phyloP scores from a whole-genome alignment of 768 basidiomycete species.

The Lactarius hatsudake region DNA sequence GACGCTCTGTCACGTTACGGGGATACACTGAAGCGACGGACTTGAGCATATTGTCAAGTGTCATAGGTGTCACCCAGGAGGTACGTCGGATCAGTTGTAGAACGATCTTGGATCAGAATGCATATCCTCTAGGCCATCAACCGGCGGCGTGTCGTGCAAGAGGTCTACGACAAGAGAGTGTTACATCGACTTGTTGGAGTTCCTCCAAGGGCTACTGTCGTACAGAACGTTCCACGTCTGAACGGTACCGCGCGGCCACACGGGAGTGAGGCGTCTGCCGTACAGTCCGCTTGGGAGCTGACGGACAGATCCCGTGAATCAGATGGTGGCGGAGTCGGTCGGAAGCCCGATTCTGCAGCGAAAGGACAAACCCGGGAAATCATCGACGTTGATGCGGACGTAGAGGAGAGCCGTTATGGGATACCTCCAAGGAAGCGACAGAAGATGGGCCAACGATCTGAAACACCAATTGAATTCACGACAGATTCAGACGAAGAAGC shows the following conservation, averaged over 20 bases:
- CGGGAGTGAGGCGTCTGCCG: conserved; percentile 29
- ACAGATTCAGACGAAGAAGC: conserved; percentile 52
- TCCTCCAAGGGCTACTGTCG: conserved; percentile 24
- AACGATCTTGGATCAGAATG: conserved; percentile 2
- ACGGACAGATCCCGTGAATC: conserved; percentile 37
- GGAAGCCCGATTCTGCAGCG: conserved; percentile 9
- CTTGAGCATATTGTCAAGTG: conserved; percentile 73
- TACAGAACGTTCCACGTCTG: conserved; percentile 6
- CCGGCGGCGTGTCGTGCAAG: conserved; percentile 64
- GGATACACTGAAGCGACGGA: conserved; percentile 52
- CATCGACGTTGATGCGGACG: conserved; percentile 35
- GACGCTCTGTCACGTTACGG: conserved; percentile 47
- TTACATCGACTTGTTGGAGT: conserved; percentile 62
- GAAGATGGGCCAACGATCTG: conserved; percentile 38
- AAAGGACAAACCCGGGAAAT: conserved; percentile 12
- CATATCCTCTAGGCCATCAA: conserved; percentile 57
- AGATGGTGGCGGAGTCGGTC: conserved; percentile 28
- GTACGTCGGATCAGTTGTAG: conserved; percentile 41
- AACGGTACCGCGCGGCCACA: conserved; percentile 14
- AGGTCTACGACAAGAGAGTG: conserved; percentile 57
- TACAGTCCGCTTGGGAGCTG: conserved; percentile 41
- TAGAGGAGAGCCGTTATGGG: conserved; percentile 50
- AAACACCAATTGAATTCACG: conserved; percentile 49
- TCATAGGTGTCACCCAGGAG: conserved; percentile 84
- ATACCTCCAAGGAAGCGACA: conserved; percentile 48